Percentiles rank a stretch among this genome's conserved stretches.
Evolutionary conservation across 495 filamentous ascomycete genomes (phyloP).

Genomic region (Hypoxylon perforatum): DNA sequence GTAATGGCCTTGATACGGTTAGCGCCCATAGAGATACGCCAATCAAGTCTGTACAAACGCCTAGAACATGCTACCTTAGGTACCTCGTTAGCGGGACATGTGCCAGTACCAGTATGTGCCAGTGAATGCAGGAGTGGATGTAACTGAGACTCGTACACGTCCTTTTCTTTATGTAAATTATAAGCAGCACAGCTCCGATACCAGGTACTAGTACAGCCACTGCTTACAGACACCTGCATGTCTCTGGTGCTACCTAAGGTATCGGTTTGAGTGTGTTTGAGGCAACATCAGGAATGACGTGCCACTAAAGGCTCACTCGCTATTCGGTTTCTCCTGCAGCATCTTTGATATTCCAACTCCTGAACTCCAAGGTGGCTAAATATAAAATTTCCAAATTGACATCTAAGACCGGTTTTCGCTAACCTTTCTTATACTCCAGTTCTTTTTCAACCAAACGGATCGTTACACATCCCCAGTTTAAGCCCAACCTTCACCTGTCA

Average conservation of each 20-base stretch:
- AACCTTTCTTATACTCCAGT: slow-evolving; percentile 7
- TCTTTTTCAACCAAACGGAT: slow-evolving; percentile 29
- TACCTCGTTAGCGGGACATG: no score
- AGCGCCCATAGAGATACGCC: no score
- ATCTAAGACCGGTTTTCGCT: not conserved
- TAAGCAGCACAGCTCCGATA: no score
- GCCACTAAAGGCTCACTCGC: slow-evolving; percentile 16
- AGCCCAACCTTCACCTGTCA: slow-evolving; percentile 25
- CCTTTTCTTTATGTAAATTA: no score
- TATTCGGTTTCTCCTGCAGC: not conserved
- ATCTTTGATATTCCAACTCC: not conserved
- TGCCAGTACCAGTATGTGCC: no score
- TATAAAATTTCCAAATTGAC: not conserved
- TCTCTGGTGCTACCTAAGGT: not conserved
- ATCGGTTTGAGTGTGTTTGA: slow-evolving; percentile 10
- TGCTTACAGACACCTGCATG: not conserved
- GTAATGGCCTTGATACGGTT: slow-evolving; percentile 19
- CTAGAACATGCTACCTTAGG: not conserved
- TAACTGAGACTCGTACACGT: no score
- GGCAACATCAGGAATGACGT: slow-evolving; percentile 44
- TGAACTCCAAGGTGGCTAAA: not conserved
- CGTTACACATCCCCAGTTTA: slow-evolving; percentile 31
- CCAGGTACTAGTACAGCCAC: not conserved
- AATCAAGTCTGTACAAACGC: not conserved
- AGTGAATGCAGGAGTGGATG: no score